Evolutionary conservation across 176 grass and related monocot genomes (phyloP).

Genomic region (Avena atlantica): DNA sequence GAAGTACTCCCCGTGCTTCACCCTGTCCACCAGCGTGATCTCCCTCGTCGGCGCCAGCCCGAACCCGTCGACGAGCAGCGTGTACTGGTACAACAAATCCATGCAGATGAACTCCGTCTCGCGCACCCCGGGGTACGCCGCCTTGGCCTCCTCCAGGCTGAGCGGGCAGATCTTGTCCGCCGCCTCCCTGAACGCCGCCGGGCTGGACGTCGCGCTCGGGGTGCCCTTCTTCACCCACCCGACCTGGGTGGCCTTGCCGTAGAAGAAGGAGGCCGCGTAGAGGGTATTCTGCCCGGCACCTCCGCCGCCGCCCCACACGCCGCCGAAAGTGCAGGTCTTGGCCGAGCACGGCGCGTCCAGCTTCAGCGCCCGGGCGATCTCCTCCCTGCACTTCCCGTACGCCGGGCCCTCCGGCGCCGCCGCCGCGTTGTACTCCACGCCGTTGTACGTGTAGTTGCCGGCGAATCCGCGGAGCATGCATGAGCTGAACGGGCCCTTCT

Average conservation of each 20-base stretch:
- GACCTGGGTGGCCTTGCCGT: not conserved
- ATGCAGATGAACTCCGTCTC: constrained; percentile 61
- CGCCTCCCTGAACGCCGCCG: constrained; percentile 9
- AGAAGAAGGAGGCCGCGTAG: not conserved
- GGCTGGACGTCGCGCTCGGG: constrained; percentile 21
- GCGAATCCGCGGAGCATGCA: constrained; percentile 57
- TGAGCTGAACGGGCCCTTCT: constrained; percentile 32
- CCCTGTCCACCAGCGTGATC: constrained; percentile 5
- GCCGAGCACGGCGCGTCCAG: not conserved
- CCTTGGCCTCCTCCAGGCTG: constrained; percentile 5
- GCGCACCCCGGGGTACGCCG: not conserved
- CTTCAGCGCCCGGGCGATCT: not conserved
- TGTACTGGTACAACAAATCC: constrained; percentile 45
- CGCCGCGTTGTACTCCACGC: not conserved
- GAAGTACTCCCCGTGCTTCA: constrained; percentile 16
- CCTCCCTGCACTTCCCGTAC: not conserved
- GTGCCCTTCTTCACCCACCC: not conserved
- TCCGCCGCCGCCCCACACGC: not conserved
- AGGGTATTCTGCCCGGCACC: not conserved
- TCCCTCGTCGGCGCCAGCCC: not conserved
- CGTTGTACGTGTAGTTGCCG: not conserved
- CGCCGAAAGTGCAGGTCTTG: not conserved
- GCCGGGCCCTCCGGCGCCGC: not conserved
- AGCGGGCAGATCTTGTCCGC: constrained; percentile 36
- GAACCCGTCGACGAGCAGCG: not conserved